Conservation (phyloP, 2,329 filamentous ascomycete species). For the Colletotrichum sp. region DNA sequence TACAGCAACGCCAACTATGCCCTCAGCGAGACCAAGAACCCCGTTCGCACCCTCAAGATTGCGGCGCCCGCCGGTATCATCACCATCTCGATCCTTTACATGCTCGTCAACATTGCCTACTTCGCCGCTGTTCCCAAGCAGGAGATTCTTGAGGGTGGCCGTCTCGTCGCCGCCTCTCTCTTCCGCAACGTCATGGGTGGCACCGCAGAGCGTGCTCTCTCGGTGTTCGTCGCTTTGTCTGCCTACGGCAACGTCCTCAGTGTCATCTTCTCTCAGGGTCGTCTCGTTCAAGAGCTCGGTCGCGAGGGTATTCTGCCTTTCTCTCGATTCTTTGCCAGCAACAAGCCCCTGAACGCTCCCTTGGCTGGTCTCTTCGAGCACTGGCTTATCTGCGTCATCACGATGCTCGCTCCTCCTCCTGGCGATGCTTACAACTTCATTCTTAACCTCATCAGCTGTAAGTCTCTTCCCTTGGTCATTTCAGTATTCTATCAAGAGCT, state of each 20-base stretch:
- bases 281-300: conserved; percentile 69
- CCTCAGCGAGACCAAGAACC: conserved; percentile 69
- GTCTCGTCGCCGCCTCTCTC: conserved; percentile 58
- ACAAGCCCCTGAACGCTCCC: conserved; percentile 67
- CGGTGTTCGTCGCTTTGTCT: conserved; percentile 70
- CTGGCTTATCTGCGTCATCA: conserved; percentile 67
- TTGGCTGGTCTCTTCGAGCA: conserved; percentile 67
- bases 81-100: conserved; percentile 66
- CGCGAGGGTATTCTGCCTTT: conserved; percentile 71
- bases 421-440: conserved; percentile 14
- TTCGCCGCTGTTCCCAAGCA: conserved; percentile 63
- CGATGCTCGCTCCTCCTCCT: conserved; percentile 70
- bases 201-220: conserved; percentile 62
- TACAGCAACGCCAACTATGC: conserved; percentile 74
- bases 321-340: conserved; percentile 67
- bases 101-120: conserved; percentile 71
- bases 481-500: background rate
- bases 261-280: conserved; percentile 72
- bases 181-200: conserved; percentile 62
- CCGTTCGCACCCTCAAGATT: conserved; percentile 67
- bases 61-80: conserved; percentile 67
- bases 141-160: conserved; percentile 56
- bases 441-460: conserved; percentile 52
- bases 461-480: background rate
- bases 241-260: conserved; percentile 72